Conservation (phyloP, 2,329 filamentous ascomycete genomes). For the Magnaporthales sp. region DNA sequence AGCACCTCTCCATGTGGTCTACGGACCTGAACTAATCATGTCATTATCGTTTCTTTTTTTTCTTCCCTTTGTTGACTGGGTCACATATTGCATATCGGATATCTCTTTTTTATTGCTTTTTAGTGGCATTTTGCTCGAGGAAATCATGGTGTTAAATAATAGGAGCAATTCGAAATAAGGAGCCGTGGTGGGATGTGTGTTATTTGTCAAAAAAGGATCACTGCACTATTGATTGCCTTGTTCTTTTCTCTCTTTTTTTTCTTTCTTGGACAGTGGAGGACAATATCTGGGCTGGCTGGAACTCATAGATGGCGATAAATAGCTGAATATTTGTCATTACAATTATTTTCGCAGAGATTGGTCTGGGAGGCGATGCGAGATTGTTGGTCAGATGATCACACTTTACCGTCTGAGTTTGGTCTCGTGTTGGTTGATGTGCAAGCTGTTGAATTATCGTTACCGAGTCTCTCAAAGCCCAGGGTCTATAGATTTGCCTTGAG, state of each 20-base stretch:
- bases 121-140: background rate
- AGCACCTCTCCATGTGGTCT: background rate
- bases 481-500: too few species aligned
- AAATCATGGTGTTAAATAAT: background rate
- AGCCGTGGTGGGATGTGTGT: background rate
- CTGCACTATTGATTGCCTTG: background rate
- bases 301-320: background rate
- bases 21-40: background rate
- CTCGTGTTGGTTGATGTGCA: too few species aligned
- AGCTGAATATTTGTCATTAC: background rate
- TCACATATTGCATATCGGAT: background rate
- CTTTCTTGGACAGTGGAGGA: background rate
- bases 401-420: too few species aligned
- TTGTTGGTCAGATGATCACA: background rate
- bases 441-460: too few species aligned
- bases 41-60: background rate
- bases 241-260: background rate
- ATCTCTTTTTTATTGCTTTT: background rate
- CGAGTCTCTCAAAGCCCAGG: too few species aligned
- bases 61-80: background rate
- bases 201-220: conserved; percentile 4
- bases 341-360: background rate
- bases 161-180: background rate
- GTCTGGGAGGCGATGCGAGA: background rate
- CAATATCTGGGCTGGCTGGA: background rate